A percentile compares a stretch with the other conserved stretches of the same genome.
Evolutionary conservation across 768 basidiomycete species (phyloP).

Genomic region (Cystobasidium ongulense): DNA sequence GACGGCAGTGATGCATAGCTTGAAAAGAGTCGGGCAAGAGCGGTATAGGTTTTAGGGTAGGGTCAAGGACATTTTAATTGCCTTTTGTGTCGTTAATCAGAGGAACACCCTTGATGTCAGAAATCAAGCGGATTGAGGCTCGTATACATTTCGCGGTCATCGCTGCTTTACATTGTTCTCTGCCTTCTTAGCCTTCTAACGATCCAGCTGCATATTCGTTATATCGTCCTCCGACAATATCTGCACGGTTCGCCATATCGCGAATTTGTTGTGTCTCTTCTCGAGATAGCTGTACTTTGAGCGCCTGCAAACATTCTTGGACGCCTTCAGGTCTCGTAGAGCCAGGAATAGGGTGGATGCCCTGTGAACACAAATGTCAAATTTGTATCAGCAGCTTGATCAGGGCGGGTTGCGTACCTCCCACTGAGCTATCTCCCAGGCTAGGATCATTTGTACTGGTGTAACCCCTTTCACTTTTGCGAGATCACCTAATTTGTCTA

Average conservation of each 20-base stretch:
- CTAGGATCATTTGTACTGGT: conserved; percentile 47
- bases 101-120: too few species aligned
- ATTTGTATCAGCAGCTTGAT: too few species aligned
- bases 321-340: conserved; percentile 45
- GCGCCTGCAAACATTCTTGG: conserved; percentile 50
- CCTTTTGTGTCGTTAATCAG: too few species aligned
- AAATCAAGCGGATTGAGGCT: too few species aligned
- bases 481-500: conserved; percentile 44
- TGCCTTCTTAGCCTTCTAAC: not conserved
- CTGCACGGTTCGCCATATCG: conserved; percentile 31
- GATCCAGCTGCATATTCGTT: not conserved
- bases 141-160: too few species aligned
- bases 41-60: too few species aligned
- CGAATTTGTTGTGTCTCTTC: conserved; percentile 50
- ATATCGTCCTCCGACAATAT: conserved; percentile 28
- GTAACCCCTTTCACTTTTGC: conserved; percentile 46
- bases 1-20: too few species aligned
- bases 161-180: not conserved
- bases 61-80: too few species aligned
- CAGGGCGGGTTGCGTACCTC: not conserved
- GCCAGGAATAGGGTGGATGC: conserved; percentile 33
- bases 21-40: too few species aligned
- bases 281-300: conserved; percentile 48
- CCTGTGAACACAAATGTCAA: not conserved
- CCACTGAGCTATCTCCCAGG: conserved; percentile 45